A percentile compares a stretch with the other conserved stretches of the same genome.
These are phyloP conservation scores for Cercospora zeae-maydis DNA, from an alignment of 2,329 filamentous ascomycete species.

Conservation along the genomic window DNA sequence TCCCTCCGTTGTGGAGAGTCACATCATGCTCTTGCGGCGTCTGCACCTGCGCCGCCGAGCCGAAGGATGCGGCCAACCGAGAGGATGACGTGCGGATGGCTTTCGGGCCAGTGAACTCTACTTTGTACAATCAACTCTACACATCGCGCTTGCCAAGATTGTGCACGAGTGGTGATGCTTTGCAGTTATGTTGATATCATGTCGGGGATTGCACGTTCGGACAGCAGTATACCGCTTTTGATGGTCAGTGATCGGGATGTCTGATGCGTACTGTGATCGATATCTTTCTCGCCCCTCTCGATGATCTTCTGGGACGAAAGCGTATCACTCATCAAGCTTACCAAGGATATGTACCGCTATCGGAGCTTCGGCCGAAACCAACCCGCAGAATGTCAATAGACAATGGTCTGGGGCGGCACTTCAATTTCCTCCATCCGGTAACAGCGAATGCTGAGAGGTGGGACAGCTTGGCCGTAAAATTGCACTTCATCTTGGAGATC, in stretches of 20 bases:
- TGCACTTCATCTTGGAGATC: neutral
- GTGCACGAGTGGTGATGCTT: neutral
- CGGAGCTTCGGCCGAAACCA: neutral
- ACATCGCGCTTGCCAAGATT: neutral
- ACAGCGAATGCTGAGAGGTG: neutral
- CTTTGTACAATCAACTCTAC: neutral
- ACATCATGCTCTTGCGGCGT: neutral
- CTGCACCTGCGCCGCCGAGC: neutral
- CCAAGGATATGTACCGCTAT: neutral
- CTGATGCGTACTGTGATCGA: neutral
- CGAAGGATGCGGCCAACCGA: neutral
- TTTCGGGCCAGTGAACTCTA: neutral
- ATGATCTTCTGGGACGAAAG: neutral
- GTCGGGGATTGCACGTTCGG: neutral
- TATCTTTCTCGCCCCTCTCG: neutral
- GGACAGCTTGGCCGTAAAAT: neutral
- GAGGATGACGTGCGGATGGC: slow-evolving; percentile 1
- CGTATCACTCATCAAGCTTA: neutral
- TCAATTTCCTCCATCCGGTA: neutral
- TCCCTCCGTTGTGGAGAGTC: neutral
- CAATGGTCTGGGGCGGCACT: neutral
- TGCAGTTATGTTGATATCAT: neutral
- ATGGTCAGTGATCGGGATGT: neutral
- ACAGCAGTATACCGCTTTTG: neutral
- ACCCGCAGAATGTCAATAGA: neutral